Percentiles rank a stretch among this genome's conserved stretches.
Evolutionary conservation across 176 grass and related monocot genomes (phyloP).

Genomic region (Hsuehochloa calcarea): DNA sequence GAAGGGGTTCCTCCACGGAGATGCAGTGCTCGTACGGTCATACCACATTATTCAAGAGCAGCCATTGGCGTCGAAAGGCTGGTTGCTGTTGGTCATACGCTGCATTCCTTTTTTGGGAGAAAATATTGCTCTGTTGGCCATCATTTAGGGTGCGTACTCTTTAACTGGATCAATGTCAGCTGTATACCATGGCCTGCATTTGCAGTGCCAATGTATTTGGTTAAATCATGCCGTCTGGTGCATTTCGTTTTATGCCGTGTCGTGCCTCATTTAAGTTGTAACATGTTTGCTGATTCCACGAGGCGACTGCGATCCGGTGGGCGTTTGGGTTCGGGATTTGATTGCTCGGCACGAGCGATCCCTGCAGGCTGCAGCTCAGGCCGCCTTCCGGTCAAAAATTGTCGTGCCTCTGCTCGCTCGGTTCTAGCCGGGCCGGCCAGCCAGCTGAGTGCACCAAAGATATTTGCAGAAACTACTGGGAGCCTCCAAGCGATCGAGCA

Average conservation of each 20-base stretch:
- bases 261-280: no score
- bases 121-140: slow-evolving; percentile 20
- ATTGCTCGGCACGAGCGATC: background rate
- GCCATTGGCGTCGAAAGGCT: background rate
- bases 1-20: background rate
- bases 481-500: background rate
- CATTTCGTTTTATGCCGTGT: background rate
- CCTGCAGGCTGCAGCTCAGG: background rate
- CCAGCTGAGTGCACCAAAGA: background rate
- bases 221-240: slow-evolving; percentile 8
- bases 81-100: slow-evolving; percentile 15
- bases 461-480: no score
- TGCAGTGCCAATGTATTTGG: background rate
- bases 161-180: background rate
- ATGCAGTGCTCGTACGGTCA: background rate
- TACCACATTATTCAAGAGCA: background rate
- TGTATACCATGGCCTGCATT: background rate
- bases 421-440: background rate
- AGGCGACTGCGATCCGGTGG: background rate
- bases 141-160: background rate
- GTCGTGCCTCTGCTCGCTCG: background rate
- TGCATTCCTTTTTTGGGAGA: background rate
- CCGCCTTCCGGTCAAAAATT: background rate
- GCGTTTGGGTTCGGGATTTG: background rate
- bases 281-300: background rate